These are phyloP conservation scores for Cladorrhinum samala DNA, from an alignment of 495 filamentous ascomycete genomes.

Conservation along the genomic window DNA sequence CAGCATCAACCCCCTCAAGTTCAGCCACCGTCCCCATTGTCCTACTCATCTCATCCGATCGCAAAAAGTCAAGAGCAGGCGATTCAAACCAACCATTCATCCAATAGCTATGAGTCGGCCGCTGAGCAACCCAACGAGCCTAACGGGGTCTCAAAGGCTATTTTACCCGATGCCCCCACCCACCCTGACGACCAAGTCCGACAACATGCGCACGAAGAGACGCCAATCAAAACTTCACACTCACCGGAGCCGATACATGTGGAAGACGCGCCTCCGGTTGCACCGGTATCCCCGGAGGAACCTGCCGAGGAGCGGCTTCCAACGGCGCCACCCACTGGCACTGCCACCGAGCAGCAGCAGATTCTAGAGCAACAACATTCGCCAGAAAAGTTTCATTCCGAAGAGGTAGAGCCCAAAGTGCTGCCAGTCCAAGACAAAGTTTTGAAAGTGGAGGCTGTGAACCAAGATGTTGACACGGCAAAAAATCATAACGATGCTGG, in stretches of 20 bases:
- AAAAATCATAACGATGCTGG: background rate
- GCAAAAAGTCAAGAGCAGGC: no score
- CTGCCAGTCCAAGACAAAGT: background rate
- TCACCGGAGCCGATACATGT: background rate
- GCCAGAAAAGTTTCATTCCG: background rate
- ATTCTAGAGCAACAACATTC: background rate
- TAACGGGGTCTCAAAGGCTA: background rate
- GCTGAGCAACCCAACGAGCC: background rate
- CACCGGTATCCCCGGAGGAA: no score
- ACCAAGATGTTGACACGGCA: background rate
- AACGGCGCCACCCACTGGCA: background rate
- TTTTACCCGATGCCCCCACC: background rate
- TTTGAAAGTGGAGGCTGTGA: background rate
- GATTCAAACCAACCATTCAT: background rate
- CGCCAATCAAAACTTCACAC: background rate
- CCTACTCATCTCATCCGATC: no score
- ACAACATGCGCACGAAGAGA: background rate
- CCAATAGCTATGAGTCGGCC: background rate
- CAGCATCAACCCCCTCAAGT: no score
- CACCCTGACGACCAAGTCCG: background rate
- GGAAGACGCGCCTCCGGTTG: no score
- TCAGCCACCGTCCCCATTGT: no score
- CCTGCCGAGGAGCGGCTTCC: background rate
- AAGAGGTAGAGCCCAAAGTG: background rate
- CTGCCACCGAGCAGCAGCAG: background rate